phyloP scores from a whole-genome alignment of 2,329 filamentous ascomycete genomes.

The Fusarium albosuccineum region DNA sequence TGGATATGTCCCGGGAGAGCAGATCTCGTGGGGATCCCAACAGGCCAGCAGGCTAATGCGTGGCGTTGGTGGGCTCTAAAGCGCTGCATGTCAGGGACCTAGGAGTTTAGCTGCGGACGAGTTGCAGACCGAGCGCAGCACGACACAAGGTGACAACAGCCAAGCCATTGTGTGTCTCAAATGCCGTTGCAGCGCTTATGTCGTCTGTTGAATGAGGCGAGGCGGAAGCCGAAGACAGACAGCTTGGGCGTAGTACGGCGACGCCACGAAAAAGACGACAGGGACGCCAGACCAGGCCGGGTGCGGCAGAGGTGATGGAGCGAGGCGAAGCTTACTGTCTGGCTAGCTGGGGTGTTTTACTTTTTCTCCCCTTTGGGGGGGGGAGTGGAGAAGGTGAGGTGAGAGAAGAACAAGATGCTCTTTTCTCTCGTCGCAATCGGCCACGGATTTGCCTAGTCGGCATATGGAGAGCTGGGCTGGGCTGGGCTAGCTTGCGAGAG shows the following conservation, averaged over 20 bases:
- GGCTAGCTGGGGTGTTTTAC: slow-evolving; percentile 30
- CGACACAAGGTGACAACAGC: slow-evolving; percentile 14
- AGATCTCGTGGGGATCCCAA: slow-evolving; percentile 45
- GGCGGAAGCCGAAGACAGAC: slow-evolving; percentile 12
- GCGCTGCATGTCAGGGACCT: slow-evolving; percentile 34
- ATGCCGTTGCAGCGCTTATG: slow-evolving; percentile 12
- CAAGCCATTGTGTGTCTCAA: slow-evolving; percentile 8
- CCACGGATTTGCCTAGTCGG: slow-evolving; percentile 12
- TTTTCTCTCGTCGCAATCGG: slow-evolving; percentile 26
- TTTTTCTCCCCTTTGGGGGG: slow-evolving; percentile 25
- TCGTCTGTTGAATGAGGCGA: slow-evolving; percentile 4
- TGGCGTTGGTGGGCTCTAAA: slow-evolving; percentile 37
- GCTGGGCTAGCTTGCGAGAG: not conserved
- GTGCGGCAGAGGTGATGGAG: slow-evolving; percentile 13
- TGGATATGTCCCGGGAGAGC: slow-evolving; percentile 27
- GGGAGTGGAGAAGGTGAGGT: slow-evolving; percentile 23
- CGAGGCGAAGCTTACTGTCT: slow-evolving; percentile 28
- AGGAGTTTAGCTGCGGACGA: slow-evolving; percentile 12
- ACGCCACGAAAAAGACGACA: slow-evolving; percentile 13
- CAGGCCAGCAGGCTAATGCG: slow-evolving; percentile 40
- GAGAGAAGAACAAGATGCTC: slow-evolving; percentile 23
- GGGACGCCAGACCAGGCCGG: slow-evolving; percentile 9
- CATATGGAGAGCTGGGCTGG: not conserved
- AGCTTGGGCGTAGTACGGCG: not conserved
- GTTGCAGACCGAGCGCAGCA: slow-evolving; percentile 22